These are phyloP conservation scores for Pythium periplocum DNA, from an alignment of 352 stramenopile species.

Conservation along the genomic window DNA sequence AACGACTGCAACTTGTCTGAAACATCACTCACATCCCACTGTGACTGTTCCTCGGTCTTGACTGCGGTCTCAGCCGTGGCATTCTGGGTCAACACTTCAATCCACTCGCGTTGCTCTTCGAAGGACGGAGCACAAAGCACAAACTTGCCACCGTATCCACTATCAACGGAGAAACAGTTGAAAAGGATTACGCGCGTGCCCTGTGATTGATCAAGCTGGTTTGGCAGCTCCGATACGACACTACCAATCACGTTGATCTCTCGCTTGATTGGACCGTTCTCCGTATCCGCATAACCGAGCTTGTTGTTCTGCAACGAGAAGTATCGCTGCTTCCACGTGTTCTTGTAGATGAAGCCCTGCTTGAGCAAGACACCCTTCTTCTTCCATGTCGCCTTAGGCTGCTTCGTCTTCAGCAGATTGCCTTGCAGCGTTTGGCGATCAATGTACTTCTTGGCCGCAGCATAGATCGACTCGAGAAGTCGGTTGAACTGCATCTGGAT, in stretches of 20 bases:
- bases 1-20: conserved; percentile 74
- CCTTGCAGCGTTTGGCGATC: conserved; percentile 61
- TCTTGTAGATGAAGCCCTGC: conserved; percentile 89
- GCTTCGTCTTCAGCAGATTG: conserved; percentile 50
- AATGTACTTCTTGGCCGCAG: conserved; percentile 82
- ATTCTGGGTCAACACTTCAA: conserved; percentile 84
- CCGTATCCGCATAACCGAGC: conserved; percentile 70
- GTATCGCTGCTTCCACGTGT: conserved; percentile 85
- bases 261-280: conserved; percentile 80
- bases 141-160: conserved; percentile 69
- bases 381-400: conserved; percentile 83
- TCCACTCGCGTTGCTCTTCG: conserved; percentile 86
- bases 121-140: conserved; percentile 79
- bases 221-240: conserved; percentile 73
- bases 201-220: conserved; percentile 87
- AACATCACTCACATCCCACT: conserved; percentile 71
- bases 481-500: conserved; percentile 81
- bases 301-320: conserved; percentile 88
- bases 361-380: conserved; percentile 86
- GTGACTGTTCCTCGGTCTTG: conserved; percentile 70
- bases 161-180: conserved; percentile 85
- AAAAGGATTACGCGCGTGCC: conserved; percentile 79
- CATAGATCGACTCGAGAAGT: conserved; percentile 81
- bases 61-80: conserved; percentile 73
- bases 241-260: conserved; percentile 87